Conservation (phyloP, 2,329 filamentous ascomycete genomes). For the Paraphaeosphaeria sporulosa region DNA sequence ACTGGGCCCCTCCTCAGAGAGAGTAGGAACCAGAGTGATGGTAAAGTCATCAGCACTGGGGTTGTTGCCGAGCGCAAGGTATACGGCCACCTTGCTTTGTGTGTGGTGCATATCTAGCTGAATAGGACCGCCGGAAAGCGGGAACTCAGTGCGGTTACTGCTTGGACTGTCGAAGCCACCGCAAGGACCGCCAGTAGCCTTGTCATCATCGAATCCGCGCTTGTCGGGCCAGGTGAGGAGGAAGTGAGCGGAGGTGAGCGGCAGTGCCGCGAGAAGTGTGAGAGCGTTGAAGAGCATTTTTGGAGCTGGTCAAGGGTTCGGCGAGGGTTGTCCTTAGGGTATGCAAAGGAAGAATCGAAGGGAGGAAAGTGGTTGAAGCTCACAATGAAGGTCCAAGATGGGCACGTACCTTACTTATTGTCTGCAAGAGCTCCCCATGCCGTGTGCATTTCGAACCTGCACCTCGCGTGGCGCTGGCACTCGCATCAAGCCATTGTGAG, state of each 20-base stretch:
- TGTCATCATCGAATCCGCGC: constrained; percentile 60
- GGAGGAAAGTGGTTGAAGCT: background rate
- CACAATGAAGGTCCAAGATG: constrained; percentile 20
- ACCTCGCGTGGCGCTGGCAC: constrained; percentile 31
- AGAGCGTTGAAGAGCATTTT: constrained; percentile 45
- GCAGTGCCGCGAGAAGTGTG: constrained; percentile 51
- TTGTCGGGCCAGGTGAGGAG: constrained; percentile 60
- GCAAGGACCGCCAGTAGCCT: constrained; percentile 57
- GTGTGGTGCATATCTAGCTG: constrained; percentile 62
- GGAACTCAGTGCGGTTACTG: constrained; percentile 57
- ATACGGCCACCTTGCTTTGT: constrained; percentile 60
- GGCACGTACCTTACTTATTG: constrained; percentile 40
- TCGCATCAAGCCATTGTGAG: constrained; percentile 32
- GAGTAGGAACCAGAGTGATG: constrained; percentile 68
- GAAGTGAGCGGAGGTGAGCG: constrained; percentile 64
- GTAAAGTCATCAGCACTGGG: constrained; percentile 67
- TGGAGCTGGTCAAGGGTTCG: constrained; percentile 17
- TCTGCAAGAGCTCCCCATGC: constrained; percentile 28
- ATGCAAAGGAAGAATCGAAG: constrained; percentile 1
- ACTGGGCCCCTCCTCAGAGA: constrained; percentile 67
- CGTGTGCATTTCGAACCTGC: constrained; percentile 37
- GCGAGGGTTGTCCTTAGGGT: background rate
- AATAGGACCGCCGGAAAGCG: constrained; percentile 60
- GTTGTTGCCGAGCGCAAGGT: constrained; percentile 61
- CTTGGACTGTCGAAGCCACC: constrained; percentile 57